Evolutionary conservation across 1,284 basidiomycete species (phyloP), one percentile per base, ranked within the genome.

Genomic region (Pterula multifida): DNA sequence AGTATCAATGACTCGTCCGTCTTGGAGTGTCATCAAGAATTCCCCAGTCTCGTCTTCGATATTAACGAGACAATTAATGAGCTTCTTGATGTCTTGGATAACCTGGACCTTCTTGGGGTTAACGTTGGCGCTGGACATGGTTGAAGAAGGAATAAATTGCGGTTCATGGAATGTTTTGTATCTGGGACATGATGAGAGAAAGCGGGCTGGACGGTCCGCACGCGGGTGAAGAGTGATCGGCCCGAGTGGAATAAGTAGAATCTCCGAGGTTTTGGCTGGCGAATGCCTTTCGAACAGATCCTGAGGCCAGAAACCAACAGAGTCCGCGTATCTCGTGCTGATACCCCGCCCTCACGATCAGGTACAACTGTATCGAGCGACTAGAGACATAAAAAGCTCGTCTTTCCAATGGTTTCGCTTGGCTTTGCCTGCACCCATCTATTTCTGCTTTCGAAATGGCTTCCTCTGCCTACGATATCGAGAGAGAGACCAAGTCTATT

Each of bases 1-100:
- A 1, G 79, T 81, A 56, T 83, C 79, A 52, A 81, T 79, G 21
- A 78, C 61, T 11, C 76, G 70, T 0, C 79, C 79, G 59, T 81
- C 78, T 19, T 65, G 65, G 26, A 79, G 62, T 9, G 68, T 66
- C 56, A 79, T 62, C 23, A 81, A 62, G 60, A 79, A 81, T 59
- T 77, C 69, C 39, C 78, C 78, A 2, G 69, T 73, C 53, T 70
- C 68, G 61, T 81, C 79, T 54, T 75, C 70, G 63, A 81, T 80
- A 56, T 78, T 75, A 47, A 79, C 75, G 11, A 81, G 66, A 28
- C 76, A 78, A 50, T 77, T 63, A 32, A 78, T 76, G 48, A 81
- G 62, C 47, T 65, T 69, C 21, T 65, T 61, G 54, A 79, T 74
- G 39, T 65, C 60, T 47, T 59, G 57, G 49, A 70, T 52, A 13